phyloP scores from a whole-genome alignment of 2,329 filamentous ascomycete species.

The Leptographium procerum region DNA sequence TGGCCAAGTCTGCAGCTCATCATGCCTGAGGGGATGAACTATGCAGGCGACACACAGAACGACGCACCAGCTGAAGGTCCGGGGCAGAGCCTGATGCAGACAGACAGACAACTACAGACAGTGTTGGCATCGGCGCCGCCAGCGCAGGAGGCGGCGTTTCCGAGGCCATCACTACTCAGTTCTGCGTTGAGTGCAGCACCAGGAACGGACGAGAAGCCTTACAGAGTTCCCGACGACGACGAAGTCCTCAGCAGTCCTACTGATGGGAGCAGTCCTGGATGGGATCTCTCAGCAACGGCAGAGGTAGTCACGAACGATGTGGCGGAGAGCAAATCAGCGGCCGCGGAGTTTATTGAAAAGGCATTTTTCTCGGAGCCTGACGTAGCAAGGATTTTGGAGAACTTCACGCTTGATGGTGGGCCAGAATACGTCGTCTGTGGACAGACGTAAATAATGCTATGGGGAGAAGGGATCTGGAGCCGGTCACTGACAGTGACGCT shows the following conservation, averaged over 20 bases:
- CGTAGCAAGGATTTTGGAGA: constrained; percentile 7
- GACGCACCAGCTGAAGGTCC: background rate
- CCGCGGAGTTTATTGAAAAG: constrained; percentile 4
- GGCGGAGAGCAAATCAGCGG: constrained; percentile 1
- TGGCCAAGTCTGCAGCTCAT: constrained; percentile 17
- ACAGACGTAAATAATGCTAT: background rate
- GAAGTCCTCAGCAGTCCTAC: constrained; percentile 11
- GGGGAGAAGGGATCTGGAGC: background rate
- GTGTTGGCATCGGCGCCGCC: background rate
- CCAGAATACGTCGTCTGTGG: constrained; percentile 8
- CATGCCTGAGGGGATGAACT: constrained; percentile 8
- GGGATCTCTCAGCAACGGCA: constrained; percentile 6
- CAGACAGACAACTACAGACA: background rate
- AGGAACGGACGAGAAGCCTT: constrained; percentile 9
- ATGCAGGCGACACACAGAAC: background rate
- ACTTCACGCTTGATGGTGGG: constrained; percentile 10
- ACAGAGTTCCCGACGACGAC: constrained; percentile 10
- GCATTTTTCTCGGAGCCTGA: constrained; percentile 7
- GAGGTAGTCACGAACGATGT: background rate
- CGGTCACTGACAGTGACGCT: background rate
- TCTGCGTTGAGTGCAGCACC: constrained; percentile 6
- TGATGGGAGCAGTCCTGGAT: constrained; percentile 2
- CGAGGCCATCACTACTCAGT: constrained; percentile 5
- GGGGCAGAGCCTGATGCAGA: background rate
- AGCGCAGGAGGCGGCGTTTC: background rate